Conservation (phyloP, 768 basidiomycete species). For the Hortiboletus campestris region DNA sequence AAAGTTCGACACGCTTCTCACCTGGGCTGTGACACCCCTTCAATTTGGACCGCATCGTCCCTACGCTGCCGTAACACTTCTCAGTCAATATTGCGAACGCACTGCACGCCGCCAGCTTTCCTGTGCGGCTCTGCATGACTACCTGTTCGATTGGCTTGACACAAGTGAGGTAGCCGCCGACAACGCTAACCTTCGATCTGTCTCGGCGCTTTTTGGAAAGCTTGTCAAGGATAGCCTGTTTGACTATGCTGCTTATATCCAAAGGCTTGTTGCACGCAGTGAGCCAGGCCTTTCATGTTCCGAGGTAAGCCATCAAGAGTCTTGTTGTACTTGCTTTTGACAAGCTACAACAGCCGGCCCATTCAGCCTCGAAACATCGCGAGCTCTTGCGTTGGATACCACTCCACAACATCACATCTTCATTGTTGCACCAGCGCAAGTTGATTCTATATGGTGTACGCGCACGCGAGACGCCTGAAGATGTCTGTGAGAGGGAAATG, state of each 20-base stretch:
- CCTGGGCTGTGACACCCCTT: constrained; percentile 77
- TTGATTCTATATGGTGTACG: constrained; percentile 68
- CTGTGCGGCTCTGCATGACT: constrained; percentile 66
- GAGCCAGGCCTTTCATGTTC: constrained; percentile 56
- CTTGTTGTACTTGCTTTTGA: background rate
- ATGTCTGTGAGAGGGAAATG: constrained; percentile 65
- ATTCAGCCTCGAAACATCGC: constrained; percentile 57
- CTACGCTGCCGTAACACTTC: constrained; percentile 69
- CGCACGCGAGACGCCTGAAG: constrained; percentile 69
- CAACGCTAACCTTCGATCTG: constrained; percentile 49
- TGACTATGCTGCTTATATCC: constrained; percentile 72
- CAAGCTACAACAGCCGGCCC: constrained; percentile 1
- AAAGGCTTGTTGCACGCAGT: constrained; percentile 77
- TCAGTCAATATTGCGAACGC: constrained; percentile 59
- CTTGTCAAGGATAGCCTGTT: constrained; percentile 69
- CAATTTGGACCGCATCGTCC: constrained; percentile 84
- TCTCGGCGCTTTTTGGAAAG: constrained; percentile 69
- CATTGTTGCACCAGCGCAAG: constrained; percentile 67
- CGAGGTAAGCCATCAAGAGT: constrained; percentile 41
- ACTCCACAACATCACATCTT: constrained; percentile 54
- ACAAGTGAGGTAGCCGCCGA: constrained; percentile 60
- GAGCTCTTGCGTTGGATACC: constrained; percentile 73
- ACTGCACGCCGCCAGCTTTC: constrained; percentile 63
- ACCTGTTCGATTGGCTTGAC: constrained; percentile 82
- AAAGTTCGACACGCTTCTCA: constrained; percentile 72